These are phyloP conservation scores for Vishniacozyma victoriae DNA, from an alignment of 768 basidiomycete genomes.

Conservation along the genomic window DNA sequence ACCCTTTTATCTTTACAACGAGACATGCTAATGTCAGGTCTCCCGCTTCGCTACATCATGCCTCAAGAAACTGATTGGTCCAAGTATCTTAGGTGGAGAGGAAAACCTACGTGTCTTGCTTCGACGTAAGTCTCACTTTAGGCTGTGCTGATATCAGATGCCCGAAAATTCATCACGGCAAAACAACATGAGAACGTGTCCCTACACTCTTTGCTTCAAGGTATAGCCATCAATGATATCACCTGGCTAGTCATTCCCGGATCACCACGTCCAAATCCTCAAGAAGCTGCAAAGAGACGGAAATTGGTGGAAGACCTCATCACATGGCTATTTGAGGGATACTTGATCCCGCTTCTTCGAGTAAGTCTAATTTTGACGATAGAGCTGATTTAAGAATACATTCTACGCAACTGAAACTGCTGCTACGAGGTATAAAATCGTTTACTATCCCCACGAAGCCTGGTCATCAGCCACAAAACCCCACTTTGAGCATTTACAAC, in stretches of 20 bases:
- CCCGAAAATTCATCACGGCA: conserved; percentile 65
- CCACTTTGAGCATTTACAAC: conserved; percentile 66
- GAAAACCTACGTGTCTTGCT: conserved; percentile 10
- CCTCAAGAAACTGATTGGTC: conserved; percentile 30
- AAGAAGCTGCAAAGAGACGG: conserved; percentile 69
- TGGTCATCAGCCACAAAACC: conserved; percentile 82
- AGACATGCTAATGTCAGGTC: conserved; percentile 8
- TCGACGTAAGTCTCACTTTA: conserved; percentile 6
- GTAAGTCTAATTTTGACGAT: conserved; percentile 49
- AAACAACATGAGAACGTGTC: conserved; percentile 76
- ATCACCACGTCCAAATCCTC: conserved; percentile 51
- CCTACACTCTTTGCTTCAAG: conserved; percentile 70
- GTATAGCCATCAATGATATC: conserved; percentile 66
- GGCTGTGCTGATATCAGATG: conserved; percentile 52
- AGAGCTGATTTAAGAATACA: conserved; percentile 57
- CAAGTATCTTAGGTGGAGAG: conserved; percentile 12
- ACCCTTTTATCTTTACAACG: neutral
- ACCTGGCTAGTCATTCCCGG: conserved; percentile 59
- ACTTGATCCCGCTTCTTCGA: conserved; percentile 70
- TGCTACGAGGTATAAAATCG: conserved; percentile 68
- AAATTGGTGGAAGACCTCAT: conserved; percentile 80
- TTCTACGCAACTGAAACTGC: conserved; percentile 93
- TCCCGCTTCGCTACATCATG: conserved; percentile 10
- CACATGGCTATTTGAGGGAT: conserved; percentile 90
- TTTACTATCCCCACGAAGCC: conserved; percentile 92